These are phyloP conservation scores for Zelopaecilomyces penicillatus DNA, from an alignment of 2,329 filamentous ascomycete species.

Conservation along the genomic window DNA sequence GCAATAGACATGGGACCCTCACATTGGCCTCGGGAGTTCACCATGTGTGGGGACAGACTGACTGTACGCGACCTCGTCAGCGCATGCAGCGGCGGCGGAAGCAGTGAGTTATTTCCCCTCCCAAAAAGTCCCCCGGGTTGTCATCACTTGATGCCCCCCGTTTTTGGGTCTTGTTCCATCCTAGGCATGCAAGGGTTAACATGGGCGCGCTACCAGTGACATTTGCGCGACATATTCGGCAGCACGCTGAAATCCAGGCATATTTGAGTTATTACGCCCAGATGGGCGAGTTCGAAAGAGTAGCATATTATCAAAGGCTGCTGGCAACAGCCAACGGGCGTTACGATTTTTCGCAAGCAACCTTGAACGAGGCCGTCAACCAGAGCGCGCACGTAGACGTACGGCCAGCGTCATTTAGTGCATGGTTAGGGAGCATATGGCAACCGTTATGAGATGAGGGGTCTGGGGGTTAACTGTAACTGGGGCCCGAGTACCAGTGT, in stretches of 20 bases:
- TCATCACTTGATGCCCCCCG: not conserved
- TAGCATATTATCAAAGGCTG: slow-evolving; percentile 50
- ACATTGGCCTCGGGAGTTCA: slow-evolving; percentile 60
- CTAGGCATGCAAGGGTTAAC: slow-evolving; percentile 4
- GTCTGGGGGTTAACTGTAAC: too few relatives aligned
- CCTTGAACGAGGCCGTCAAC: slow-evolving; percentile 46
- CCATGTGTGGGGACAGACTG: slow-evolving; percentile 59
- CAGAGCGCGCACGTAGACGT: slow-evolving; percentile 30
- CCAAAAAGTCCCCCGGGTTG: slow-evolving; percentile 8
- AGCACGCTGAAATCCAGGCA: slow-evolving; percentile 32
- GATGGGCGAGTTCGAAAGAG: slow-evolving; percentile 38
- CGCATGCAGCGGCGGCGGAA: slow-evolving; percentile 39
- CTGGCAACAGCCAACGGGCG: slow-evolving; percentile 60
- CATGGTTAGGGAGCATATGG: slow-evolving; percentile 39
- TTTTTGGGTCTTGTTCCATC: not conserved
- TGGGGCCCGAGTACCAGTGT: not conserved
- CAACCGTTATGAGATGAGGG: slow-evolving; percentile 3
- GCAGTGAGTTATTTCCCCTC: slow-evolving; percentile 29
- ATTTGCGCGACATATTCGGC: slow-evolving; percentile 29
- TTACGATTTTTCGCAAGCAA: slow-evolving; percentile 54
- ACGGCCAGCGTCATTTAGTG: slow-evolving; percentile 40
- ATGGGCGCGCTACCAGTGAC: slow-evolving; percentile 21
- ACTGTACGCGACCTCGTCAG: slow-evolving; percentile 51
- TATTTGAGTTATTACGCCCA: slow-evolving; percentile 36
- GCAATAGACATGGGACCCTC: slow-evolving; percentile 53